Evolutionary conservation across 441 rosid species (phyloP).

Genomic region (Mallotus repandus): DNA sequence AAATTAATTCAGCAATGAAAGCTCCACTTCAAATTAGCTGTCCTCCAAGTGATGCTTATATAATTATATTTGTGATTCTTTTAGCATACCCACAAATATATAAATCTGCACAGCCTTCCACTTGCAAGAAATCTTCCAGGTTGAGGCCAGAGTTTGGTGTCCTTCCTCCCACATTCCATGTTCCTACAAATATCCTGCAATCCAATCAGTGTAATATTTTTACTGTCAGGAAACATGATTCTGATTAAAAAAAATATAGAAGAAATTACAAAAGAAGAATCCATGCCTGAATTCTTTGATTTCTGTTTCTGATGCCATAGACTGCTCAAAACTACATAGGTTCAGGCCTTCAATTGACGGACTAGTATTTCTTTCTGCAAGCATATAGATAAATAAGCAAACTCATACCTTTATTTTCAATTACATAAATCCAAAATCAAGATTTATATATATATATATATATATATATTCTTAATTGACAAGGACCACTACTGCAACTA

Average conservation of each 20-base stretch:
- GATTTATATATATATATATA: background rate
- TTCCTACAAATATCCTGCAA: constrained; percentile 72
- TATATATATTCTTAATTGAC: constrained; percentile 16
- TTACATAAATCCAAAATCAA: constrained; percentile 19
- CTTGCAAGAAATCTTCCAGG: constrained; percentile 80
- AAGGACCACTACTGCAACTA: constrained; percentile 18
- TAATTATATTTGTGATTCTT: background rate
- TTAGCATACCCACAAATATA: constrained; percentile 83
- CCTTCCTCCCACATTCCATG: constrained; percentile 98
- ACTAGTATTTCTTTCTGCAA: constrained; percentile 56
- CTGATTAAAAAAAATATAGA: background rate
- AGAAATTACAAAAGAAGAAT: background rate
- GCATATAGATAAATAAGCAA: constrained; percentile 7
- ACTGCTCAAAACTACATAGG: constrained; percentile 54
- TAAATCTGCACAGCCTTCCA: constrained; percentile 76
- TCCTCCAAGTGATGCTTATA: background rate
- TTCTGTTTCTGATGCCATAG: constrained; percentile 55
- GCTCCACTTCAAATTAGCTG: background rate
- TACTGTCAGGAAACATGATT: constrained; percentile 16
- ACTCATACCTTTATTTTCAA: background rate
- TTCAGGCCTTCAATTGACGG: constrained; percentile 69
- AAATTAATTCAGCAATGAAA: too few species aligned
- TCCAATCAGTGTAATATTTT: constrained; percentile 9
- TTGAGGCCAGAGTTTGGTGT: constrained; percentile 62
- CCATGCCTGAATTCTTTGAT: constrained; percentile 61